Conservation (phyloP, 176 grass and related monocot genomes). For the Carex kokanica region DNA sequence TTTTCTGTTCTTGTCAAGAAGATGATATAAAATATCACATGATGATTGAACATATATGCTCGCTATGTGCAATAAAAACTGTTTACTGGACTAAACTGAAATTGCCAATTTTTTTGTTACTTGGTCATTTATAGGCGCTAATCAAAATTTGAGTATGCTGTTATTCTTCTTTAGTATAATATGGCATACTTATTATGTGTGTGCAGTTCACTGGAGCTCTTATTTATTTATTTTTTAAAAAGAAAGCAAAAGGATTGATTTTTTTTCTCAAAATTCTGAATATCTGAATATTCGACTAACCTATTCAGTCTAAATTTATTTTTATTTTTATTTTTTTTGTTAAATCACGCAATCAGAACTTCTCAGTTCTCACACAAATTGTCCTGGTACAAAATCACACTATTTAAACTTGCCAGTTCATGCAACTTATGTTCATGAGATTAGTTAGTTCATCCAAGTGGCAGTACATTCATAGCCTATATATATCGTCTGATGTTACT, state of each 20-base stretch:
- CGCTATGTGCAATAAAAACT: not conserved
- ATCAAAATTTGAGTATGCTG: not conserved
- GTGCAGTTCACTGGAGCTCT: not conserved
- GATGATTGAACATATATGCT: constrained; percentile 8
- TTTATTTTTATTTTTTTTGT: not conserved
- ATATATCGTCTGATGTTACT: constrained; percentile 21
- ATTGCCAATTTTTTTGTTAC: not conserved
- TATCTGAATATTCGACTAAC: not conserved
- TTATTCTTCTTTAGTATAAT: not conserved
- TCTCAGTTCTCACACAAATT: constrained; percentile 18
- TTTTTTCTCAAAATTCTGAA: not conserved
- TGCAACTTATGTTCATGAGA: constrained; percentile 39
- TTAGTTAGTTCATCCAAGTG: constrained; percentile 55
- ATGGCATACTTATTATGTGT: not conserved
- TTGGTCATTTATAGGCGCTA: not conserved
- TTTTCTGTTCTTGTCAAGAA: not conserved
- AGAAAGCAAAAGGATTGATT: not conserved
- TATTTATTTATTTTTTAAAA: not conserved
- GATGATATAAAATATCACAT: not conserved
- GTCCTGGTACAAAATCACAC: constrained; percentile 25
- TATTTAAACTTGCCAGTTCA: constrained; percentile 25
- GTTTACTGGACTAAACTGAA: not conserved
- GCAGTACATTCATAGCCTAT: constrained; percentile 1
- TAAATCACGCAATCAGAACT: not conserved
- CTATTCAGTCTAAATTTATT: not conserved